Base-by-base conservation (phyloP, 208 protist genomes). In the Crithidia expoeki region DNA sequence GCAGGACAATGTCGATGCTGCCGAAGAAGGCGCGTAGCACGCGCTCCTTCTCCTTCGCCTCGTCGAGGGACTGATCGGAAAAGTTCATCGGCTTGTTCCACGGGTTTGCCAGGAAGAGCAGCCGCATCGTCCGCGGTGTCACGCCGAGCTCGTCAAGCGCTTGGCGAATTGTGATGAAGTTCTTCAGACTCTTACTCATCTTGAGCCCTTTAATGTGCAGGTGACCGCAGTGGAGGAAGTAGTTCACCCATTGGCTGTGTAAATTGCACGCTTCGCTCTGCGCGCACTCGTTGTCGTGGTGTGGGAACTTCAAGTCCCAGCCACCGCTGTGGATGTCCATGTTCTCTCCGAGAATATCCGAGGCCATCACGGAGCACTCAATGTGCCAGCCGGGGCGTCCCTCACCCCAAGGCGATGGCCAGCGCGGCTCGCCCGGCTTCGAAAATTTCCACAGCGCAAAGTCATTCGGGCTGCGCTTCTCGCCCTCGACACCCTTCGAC, bases 381-480 rank as follows among this genome's bases (percentile, higher is more conserved):
- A 99, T 99, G 81, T 99, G 99, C 99, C 99, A 99, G 28, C 99
- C 99, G 4, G 99, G 99, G 23, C 99, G 86, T 25, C 99, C 99
- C 4, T 71, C 62, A 47, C 97, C 95, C 89, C 92, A 98, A 38
- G 93, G 97, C 25, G 88, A 96, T 0, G 93, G 72, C 97, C 98
- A 99, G 5, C 61, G 65, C 47, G 98, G 98, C 80, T 99, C 98
- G 10, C 93, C 96, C 19, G 79, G 61, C 74, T 95, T 96, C 47
- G 89, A 94, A 57, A 92, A 94, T 80, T 99, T 99, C 98, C 98
- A 99, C 23, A 99, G 81, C 1, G 98, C 98, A 92, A 99, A 99
- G 82, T 99, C 98, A 58, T 89, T 90, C 21, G 75, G 25, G 57
- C 65, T 79, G 28, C 76, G 81, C 87, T 99, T 99, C 57, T 98